Evolutionary conservation across 2,329 filamentous ascomycete species (phyloP), one percentile per base, ranked within the genome.

Genomic region (Fusarium sp.): DNA sequence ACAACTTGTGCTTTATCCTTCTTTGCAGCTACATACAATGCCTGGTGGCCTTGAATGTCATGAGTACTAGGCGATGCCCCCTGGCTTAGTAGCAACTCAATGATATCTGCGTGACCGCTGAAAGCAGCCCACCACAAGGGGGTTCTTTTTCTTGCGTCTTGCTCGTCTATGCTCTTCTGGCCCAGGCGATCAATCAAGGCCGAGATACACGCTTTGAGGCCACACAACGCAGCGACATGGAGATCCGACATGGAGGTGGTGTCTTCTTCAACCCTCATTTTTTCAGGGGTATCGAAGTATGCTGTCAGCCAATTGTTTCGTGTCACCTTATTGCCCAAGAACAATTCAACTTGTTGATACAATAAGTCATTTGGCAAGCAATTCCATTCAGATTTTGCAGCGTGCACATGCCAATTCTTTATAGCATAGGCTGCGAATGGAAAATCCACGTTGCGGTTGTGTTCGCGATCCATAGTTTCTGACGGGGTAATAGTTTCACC

Each of bases 1-100:
- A 72, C 32, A 34, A 63, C 62, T 15, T 68, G 36, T 26, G 26
- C 36, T 26, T 28, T 24, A n/a, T 45, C 26, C 14, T 69, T 75
- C 8, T 11, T 66, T 6, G 82, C 81, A 11, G 83, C 83, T 30
- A 68, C 12, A 58, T 85, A 81, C 3, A 85, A 65, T 11, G 84
- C 81, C n/a, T 71, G 81, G 2, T 22, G 2, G 2, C 17, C 34
- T 6, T n/a, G 12, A 28, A 10, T 6, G 52, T 80, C 72, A 2
- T 63, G 45, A 22, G 59, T 38, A 48, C 80, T 70, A 15, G 75
- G 77, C 22, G 79, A 67, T 9, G 78, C 82, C 4, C 78, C 79
- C 17, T 73, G 64, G 8, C 57, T 57, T 6, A 81, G 32, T 32
- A 82, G 54, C 1, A 72, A 45, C 2, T 61, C 58, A 12, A 78